These are phyloP conservation scores for Grosmannia huntii DNA, from an alignment of 2,329 filamentous ascomycete species.

Conservation along the genomic window DNA sequence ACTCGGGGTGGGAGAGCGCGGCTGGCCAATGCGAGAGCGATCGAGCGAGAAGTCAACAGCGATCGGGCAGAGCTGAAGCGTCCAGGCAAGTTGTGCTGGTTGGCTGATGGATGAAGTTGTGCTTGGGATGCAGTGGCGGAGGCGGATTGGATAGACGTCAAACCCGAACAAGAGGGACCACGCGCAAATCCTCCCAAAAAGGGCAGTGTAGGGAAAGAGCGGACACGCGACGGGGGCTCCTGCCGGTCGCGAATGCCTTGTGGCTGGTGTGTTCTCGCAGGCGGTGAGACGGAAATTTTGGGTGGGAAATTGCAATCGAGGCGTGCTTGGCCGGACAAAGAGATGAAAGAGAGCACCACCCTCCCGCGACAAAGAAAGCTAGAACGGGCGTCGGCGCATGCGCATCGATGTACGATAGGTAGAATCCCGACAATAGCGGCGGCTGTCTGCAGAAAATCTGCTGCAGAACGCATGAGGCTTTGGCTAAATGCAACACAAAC, in stretches of 20 bases:
- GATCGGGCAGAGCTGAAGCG: not conserved
- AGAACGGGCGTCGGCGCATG: no score
- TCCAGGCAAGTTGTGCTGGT: no score
- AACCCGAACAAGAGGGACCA: not conserved
- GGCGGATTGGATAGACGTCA: not conserved
- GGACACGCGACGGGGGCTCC: slow-evolving; percentile 1
- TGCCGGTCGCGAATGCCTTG: not conserved
- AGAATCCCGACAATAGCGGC: not conserved
- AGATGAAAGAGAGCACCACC: not conserved
- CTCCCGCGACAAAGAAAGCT: not conserved
- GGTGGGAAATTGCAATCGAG: not conserved
- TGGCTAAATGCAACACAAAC: not conserved
- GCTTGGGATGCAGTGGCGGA: not conserved
- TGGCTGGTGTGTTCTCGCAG: not conserved
- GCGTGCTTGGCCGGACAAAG: not conserved
- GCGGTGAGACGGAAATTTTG: not conserved
- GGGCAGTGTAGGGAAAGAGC: not conserved
- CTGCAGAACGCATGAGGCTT: not conserved
- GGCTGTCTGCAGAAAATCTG: not conserved
- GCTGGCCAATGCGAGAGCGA: not conserved
- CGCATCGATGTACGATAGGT: not conserved
- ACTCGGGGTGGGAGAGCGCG: not conserved
- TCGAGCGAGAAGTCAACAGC: not conserved
- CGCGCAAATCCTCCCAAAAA: not conserved
- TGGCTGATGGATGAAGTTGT: slow-evolving; percentile 1